Conservation (phyloP, 352 stramenopile species). For the Phytophthora pisi region DNA sequence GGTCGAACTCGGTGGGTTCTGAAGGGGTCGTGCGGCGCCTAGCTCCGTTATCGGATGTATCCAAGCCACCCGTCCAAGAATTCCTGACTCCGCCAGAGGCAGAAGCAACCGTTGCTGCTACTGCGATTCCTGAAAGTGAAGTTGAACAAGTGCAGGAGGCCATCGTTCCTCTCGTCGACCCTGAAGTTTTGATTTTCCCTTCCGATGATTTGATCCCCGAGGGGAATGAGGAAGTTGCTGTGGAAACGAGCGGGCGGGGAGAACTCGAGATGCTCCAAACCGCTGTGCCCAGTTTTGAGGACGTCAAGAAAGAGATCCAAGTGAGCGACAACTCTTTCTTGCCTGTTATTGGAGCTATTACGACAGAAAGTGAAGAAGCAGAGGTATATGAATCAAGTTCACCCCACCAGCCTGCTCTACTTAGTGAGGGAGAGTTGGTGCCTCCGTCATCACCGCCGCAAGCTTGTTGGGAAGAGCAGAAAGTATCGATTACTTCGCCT, state of each 20-base stretch:
- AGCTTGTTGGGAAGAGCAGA: slow-evolving; percentile 28
- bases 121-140: neutral
- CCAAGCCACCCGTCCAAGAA: slow-evolving; percentile 13
- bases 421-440: neutral
- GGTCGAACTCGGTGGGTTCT: slow-evolving; percentile 23
- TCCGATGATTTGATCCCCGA: neutral
- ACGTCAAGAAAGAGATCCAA: neutral
- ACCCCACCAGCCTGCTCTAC: neutral
- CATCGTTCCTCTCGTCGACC: slow-evolving; percentile 4
- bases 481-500: neutral
- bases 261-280: neutral
- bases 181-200: slow-evolving; percentile 27
- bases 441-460: slow-evolving; percentile 1
- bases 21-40: slow-evolving; percentile 12
- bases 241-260: neutral
- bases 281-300: slow-evolving; percentile 2
- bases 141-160: slow-evolving; percentile 3
- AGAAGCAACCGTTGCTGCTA: neutral
- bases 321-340: neutral
- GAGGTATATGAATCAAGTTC: neutral
- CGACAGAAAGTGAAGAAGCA: neutral
- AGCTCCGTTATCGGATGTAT: slow-evolving; percentile 8
- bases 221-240: neutral
- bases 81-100: slow-evolving; percentile 14
- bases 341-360: neutral